phyloP scores from a whole-genome alignment of 768 basidiomycete genomes.

The Agrocybe praecox region DNA sequence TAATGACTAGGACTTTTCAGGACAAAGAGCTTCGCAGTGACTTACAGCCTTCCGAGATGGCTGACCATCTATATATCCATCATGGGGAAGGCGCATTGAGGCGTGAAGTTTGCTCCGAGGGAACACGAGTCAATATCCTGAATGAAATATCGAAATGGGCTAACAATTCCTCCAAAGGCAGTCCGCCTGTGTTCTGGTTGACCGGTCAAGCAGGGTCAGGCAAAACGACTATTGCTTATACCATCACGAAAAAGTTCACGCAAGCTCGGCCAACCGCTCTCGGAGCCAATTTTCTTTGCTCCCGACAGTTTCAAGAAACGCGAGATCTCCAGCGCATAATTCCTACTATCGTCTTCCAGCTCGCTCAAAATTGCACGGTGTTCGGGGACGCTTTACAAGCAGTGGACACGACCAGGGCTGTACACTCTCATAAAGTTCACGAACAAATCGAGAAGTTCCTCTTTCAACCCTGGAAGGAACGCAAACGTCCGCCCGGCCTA shows the following conservation, averaged over 20 bases:
- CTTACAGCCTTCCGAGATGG: neutral
- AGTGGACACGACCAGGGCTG: conserved; percentile 6
- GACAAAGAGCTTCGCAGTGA: neutral
- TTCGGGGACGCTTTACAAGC: conserved; percentile 17
- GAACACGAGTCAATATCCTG: conserved; percentile 19
- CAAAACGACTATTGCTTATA: conserved; percentile 29
- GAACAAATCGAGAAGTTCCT: conserved; percentile 16
- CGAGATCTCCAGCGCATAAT: conserved; percentile 14
- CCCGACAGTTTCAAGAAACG: conserved; percentile 25
- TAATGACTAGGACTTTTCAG: too few species aligned
- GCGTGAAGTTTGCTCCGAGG: conserved; percentile 6
- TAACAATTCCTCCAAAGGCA: conserved; percentile 11
- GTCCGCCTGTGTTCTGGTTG: conserved; percentile 20
- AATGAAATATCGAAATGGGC: conserved; percentile 24
- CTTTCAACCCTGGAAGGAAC: conserved; percentile 15
- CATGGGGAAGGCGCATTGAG: neutral
- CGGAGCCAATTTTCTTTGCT: conserved; percentile 29
- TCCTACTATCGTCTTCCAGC: conserved; percentile 26
- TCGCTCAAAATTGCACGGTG: conserved; percentile 20
- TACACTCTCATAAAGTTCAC: conserved; percentile 2
- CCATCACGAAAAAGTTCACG: conserved; percentile 17
- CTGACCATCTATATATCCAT: neutral
- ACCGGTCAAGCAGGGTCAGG: conserved; percentile 20
- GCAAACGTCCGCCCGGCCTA: neutral
- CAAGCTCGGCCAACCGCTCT: neutral